Evolutionary conservation across 2,329 filamentous ascomycete species (phyloP).

Genomic region (Triangularia verruculosa): DNA sequence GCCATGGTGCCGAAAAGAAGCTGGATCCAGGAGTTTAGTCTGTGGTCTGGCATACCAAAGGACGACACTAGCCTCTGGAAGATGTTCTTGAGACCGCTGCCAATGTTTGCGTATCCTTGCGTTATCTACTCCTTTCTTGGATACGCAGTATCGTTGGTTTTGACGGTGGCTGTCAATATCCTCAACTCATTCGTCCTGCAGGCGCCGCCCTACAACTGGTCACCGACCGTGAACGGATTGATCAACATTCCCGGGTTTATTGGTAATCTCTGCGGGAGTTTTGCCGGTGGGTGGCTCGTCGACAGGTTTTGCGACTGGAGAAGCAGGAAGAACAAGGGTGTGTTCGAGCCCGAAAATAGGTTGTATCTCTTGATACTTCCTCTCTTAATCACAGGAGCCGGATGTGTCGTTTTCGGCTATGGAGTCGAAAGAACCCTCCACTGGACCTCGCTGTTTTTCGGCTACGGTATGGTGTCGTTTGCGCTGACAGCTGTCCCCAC

Average conservation of each 20-base stretch:
- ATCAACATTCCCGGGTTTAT: constrained; percentile 36
- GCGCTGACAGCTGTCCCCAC: constrained; percentile 43
- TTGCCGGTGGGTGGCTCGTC: constrained; percentile 42
- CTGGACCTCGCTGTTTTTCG: constrained; percentile 45
- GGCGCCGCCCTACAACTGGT: constrained; percentile 33
- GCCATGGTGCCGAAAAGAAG: constrained; percentile 18
- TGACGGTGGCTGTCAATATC: constrained; percentile 33
- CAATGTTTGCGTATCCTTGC: constrained; percentile 33
- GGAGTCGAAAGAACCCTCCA: constrained; percentile 39
- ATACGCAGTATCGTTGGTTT: constrained; percentile 32
- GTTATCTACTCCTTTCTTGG: constrained; percentile 33
- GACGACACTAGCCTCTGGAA: constrained; percentile 26
- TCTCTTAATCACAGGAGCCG: constrained; percentile 40
- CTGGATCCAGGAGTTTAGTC: constrained; percentile 28
- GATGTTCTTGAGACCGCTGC: constrained; percentile 32
- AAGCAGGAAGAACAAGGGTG: constrained; percentile 39
- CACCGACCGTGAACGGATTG: constrained; percentile 32
- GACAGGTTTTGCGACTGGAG: constrained; percentile 42
- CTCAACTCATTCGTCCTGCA: constrained; percentile 35
- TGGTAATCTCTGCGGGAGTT: constrained; percentile 43
- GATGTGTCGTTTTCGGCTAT: constrained; percentile 44
- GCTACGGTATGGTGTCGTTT: constrained; percentile 44
- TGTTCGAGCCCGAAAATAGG: constrained; percentile 45
- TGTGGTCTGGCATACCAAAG: constrained; percentile 29
- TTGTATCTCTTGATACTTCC: constrained; percentile 41